A percentile compares a stretch with the other conserved stretches of the same genome.
Evolutionary conservation across 371 early-diverging fungal genomes (phyloP).

Genomic region (Entomophthora muscae): DNA sequence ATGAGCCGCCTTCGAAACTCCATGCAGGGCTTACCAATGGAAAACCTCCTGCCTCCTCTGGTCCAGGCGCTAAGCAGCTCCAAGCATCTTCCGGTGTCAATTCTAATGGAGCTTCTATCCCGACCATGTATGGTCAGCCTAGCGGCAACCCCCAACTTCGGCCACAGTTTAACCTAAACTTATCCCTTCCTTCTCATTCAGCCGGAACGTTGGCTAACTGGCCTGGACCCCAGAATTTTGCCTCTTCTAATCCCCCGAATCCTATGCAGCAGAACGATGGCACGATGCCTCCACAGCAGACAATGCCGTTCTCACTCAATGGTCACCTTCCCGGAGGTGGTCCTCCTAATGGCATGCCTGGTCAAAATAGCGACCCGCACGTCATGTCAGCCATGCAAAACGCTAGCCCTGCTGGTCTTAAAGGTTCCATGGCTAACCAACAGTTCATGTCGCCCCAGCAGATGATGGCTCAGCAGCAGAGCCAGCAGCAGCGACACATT

Average conservation of each 20-base stretch:
- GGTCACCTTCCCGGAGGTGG: background rate
- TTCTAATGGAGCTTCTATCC: background rate
- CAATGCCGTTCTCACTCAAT: background rate
- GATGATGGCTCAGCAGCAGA: conserved; percentile 2
- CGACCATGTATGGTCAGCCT: background rate
- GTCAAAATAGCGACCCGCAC: conserved; percentile 1
- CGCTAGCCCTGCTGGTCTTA: conserved; percentile 2
- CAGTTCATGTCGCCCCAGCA: background rate
- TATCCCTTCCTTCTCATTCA: background rate
- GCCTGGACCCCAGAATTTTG: background rate
- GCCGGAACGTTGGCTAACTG: background rate
- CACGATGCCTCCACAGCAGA: background rate
- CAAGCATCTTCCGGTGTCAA: background rate
- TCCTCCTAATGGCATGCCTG: background rate
- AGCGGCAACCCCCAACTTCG: background rate
- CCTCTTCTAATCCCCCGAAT: background rate
- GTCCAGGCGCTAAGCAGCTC: background rate
- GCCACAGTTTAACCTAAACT: background rate
- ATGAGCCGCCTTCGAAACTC: background rate
- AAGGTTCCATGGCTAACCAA: background rate
- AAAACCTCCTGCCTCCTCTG: background rate
- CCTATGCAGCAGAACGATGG: background rate
- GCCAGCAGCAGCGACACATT: conserved; percentile 5
- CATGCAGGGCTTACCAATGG: background rate
- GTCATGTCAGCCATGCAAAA: background rate